Evolutionary conservation across 2,329 filamentous ascomycete genomes (phyloP).

Genomic region (Penicillium sp.): DNA sequence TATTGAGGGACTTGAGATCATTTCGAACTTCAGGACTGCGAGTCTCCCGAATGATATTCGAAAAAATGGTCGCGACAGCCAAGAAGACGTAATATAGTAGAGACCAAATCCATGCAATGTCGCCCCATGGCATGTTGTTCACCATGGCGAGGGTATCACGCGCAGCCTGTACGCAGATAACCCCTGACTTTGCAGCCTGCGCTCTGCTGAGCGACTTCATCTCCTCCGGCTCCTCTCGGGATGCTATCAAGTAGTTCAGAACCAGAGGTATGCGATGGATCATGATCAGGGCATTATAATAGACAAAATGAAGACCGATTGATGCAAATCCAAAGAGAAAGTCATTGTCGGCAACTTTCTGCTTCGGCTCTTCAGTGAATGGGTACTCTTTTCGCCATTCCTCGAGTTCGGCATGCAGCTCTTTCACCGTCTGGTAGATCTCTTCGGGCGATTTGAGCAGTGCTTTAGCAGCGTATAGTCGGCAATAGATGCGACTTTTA

Average conservation of each 20-base stretch:
- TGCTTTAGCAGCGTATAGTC: slow-evolving; percentile 80
- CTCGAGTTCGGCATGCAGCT: slow-evolving; percentile 77
- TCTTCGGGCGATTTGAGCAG: slow-evolving; percentile 74
- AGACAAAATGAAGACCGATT: slow-evolving; percentile 84
- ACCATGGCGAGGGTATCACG: slow-evolving; percentile 83
- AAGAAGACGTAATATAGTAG: slow-evolving; percentile 92
- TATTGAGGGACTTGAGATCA: slow-evolving; percentile 77
- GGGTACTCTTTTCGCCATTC: slow-evolving; percentile 89
- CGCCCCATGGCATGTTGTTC: slow-evolving; percentile 89
- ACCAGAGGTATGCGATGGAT: slow-evolving; percentile 95
- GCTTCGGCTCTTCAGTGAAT: slow-evolving; percentile 78
- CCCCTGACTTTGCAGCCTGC: slow-evolving; percentile 78
- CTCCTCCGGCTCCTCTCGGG: slow-evolving; percentile 47
- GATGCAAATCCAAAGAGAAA: slow-evolving; percentile 84
- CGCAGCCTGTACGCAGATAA: slow-evolving; percentile 81
- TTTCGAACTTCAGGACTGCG: slow-evolving; percentile 73
- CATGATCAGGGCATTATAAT: slow-evolving; percentile 93
- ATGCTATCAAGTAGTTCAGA: slow-evolving; percentile 78
- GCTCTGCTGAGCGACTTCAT: slow-evolving; percentile 65
- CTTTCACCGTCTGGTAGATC: slow-evolving; percentile 81
- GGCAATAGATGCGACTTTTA: slow-evolving; percentile 84
- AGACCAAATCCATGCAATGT: slow-evolving; percentile 90
- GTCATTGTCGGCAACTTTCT: slow-evolving; percentile 80
- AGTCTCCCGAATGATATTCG: slow-evolving; percentile 87
- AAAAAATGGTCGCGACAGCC: slow-evolving; percentile 83